Base-by-base conservation (phyloP, 1,284 basidiomycete genomes). In the Rhodotorula sp. region DNA sequence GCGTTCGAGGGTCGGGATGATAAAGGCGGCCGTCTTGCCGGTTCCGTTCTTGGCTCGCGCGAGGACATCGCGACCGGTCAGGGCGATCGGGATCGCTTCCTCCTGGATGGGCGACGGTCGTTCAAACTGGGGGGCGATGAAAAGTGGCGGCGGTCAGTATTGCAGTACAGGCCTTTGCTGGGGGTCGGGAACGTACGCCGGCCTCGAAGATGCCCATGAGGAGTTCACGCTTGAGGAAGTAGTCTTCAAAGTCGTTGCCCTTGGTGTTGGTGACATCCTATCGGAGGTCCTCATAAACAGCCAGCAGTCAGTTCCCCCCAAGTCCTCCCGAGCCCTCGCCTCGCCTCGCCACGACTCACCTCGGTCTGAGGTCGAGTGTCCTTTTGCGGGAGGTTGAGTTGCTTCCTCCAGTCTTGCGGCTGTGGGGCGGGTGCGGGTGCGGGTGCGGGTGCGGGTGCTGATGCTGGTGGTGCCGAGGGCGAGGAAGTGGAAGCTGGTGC, bases 51-150 rank as follows among this genome's bases (percentile, higher is more conserved):
- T 86, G 54, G 85, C 85, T 70, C 85, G 80, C 4, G 93, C 95
- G 71, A 99, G 90, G 63, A 83, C 80, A 72, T 83, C 82, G 64
- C 82, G 78, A 78, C 93, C 93, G 4, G 93, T 95, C 37, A 82
- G 77, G 7, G 82, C 81, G 70, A 82, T 82, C 17, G 82, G 82
- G 66, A 82, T 77, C 88, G 91, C 76, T 84, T 97, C 93, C 87
- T 99, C 96, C 85, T 99, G 95, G 81, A 99, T 98, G 63, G 95
- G 96, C 37, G 91, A 95, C 30, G 96, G 95, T 77, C 86, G 88
- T 82, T 99, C 96, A 81, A 98, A 99, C 75, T 77, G 69, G 18
- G 18, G n/a, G n/a, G 4, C 7, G 1, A 6, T 20, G 15, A 20
- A 37, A 26, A 53, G 53, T n/a, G 55, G 37, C 54, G 60, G 22